Percentiles rank a stretch among this genome's conserved stretches.
Evolutionary conservation across 1,139 yeast genomes (phyloP).

Genomic region (Scheffersomyces parashehatae): DNA sequence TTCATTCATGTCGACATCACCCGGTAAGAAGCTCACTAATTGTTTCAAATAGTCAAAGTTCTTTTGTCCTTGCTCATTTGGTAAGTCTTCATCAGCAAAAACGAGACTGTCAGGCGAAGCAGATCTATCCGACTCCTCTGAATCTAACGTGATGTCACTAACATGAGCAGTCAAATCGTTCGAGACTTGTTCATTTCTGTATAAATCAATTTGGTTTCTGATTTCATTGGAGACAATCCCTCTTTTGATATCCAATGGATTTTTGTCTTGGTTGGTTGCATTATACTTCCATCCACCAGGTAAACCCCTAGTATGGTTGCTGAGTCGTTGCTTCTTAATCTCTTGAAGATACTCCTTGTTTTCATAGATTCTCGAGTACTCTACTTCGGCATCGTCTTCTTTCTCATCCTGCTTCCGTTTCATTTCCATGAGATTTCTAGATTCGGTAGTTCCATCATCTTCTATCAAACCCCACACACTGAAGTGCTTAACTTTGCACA

Average conservation of each 20-base stretch:
- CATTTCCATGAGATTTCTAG: constrained; percentile 30
- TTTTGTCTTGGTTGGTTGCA: constrained; percentile 14
- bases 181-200: constrained; percentile 18
- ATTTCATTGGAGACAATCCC: constrained; percentile 30
- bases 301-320: constrained; percentile 27
- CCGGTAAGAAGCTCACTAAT: constrained; percentile 32
- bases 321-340: constrained; percentile 36
- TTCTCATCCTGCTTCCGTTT: constrained; percentile 30
- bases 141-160: constrained; percentile 33
- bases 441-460: constrained; percentile 60
- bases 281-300: constrained; percentile 41
- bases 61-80: constrained; percentile 11
- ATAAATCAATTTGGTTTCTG: constrained; percentile 22
- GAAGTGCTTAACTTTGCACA: constrained; percentile 85
- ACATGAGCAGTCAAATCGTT: constrained; percentile 25
- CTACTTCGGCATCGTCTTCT: constrained; percentile 24
- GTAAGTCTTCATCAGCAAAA: constrained; percentile 7
- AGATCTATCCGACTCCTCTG: constrained; percentile 15
- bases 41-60: constrained; percentile 39
- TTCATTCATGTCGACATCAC: constrained; percentile 34
- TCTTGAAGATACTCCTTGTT: constrained; percentile 30
- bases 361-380: constrained; percentile 31
- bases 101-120: constrained; percentile 10
- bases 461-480: constrained; percentile 91
- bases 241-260: constrained; percentile 25